Evolutionary conservation across 177 flowering plant genomes (phyloP).

Genomic region (Vitis hybrid): DNA sequence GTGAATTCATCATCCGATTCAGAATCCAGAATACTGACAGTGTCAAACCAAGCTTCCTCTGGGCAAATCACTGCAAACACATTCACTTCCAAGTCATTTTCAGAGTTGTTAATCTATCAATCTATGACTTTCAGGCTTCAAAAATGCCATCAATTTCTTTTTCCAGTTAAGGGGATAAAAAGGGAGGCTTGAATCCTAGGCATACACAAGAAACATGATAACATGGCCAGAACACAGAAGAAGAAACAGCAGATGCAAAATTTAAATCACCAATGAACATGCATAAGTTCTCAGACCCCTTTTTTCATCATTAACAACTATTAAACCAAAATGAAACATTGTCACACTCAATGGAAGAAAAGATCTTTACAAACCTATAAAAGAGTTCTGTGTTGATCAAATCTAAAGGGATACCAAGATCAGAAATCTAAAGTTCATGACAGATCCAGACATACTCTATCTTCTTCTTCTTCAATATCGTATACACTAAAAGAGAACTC

Average conservation of each 20-base stretch:
- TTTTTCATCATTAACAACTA: neutral
- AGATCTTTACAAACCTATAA: neutral
- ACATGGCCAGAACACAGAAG: no score
- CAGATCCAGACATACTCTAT: neutral
- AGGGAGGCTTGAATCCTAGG: no score
- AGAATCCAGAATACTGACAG: conserved; percentile 81
- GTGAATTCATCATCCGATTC: conserved; percentile 93
- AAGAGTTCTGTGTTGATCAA: neutral
- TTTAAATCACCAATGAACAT: no score
- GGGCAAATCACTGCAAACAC: conserved; percentile 54
- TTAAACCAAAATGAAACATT: neutral
- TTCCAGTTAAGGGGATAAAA: no score
- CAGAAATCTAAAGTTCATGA: neutral
- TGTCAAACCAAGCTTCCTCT: conserved; percentile 94
- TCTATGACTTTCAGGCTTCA: no score
- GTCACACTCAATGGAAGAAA: neutral
- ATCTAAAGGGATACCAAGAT: conserved; percentile 1
- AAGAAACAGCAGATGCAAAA: no score
- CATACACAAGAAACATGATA: no score
- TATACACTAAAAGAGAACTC: neutral
- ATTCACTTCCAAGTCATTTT: conserved; percentile 9
- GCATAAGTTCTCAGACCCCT: neutral
- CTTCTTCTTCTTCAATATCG: neutral
- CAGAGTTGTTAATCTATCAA: neutral
- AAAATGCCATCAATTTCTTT: no score